Percentiles rank a stretch among this genome's conserved stretches.
These are phyloP conservation scores for Diutina neorugosa DNA, from an alignment of 1,139 yeast species.

Conservation along the genomic window DNA sequence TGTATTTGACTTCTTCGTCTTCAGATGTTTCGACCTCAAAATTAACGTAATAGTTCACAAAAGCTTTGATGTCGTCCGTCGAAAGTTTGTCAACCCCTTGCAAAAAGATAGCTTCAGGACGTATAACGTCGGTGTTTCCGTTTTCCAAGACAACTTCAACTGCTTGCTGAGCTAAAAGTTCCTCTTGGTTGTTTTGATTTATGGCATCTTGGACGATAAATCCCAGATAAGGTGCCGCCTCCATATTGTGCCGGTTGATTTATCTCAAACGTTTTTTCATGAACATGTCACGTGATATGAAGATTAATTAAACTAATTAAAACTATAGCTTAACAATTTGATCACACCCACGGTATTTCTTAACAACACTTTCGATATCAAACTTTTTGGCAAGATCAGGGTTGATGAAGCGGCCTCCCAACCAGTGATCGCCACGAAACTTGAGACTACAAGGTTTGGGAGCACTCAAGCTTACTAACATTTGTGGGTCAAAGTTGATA, in stretches of 20 bases:
- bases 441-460: constrained; percentile 76
- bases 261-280: neutral
- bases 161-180: neutral
- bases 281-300: neutral
- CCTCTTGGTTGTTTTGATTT: neutral
- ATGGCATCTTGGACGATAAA: neutral
- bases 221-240: constrained; percentile 2
- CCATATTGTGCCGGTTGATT: neutral
- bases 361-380: constrained; percentile 34
- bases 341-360: neutral
- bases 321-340: neutral
- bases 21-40: constrained; percentile 9
- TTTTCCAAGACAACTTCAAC: constrained; percentile 6
- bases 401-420: constrained; percentile 84
- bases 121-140: constrained; percentile 18
- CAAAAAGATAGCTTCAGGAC: constrained; percentile 42
- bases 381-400: constrained; percentile 56
- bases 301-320: no score
- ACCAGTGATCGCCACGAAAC: constrained; percentile 46
- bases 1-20: constrained; percentile 6
- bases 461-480: constrained; percentile 76
- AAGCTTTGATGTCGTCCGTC: constrained; percentile 50
- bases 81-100: constrained; percentile 61
- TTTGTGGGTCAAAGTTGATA: constrained; percentile 38
- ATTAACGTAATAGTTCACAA: constrained; percentile 38